Base-by-base conservation (phyloP, 2,329 filamentous ascomycete species). In the Claviceps sp. region DNA sequence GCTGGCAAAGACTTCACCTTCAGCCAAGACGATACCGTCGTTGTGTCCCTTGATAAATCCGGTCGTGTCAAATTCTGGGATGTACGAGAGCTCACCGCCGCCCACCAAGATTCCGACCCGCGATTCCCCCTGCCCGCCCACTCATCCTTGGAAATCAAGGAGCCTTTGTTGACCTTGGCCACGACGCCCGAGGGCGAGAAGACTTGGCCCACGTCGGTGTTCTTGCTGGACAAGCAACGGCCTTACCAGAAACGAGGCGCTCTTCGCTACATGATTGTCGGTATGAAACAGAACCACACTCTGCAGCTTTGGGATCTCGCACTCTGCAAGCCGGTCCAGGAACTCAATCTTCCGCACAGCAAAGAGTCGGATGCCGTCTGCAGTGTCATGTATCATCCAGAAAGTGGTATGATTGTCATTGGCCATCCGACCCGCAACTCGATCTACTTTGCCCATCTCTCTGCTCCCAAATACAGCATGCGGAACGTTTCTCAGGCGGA, bases 51-150 rank as follows among this genome's bases (percentile, higher is more conserved):
- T 50, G 94, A 98, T 68, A 98, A 98, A 73, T 91, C 89, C 54
- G 94, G 93, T 47, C 84, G 89, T 55, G 84, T 97, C 71, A 93
- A 95, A 69, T 96, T 98, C 74, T 98, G 93, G 94, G 93, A 98
- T 66, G 88, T 97, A 58, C 87, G 87, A 54, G 81, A 87, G 55
- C 76, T 96, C 52, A 85, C 76, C 2, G 72, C 76, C 18, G 68
- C 69, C 56, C 73, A 74, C 60, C 73, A 78, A 56, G 71, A 66
- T 54, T 74, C 72, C 9, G 74, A 78, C 55, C 67, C 72, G 11
- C 71, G 72, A 55, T 71, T 69, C 51, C 75, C 76, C 1, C 65
- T 76, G 62, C 79, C 79, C 8, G 75, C 73, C 1, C 72, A 76
- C 51, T 75, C 72, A 26, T 74, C 81, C 1, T 73, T 89, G 47